These are phyloP conservation scores for Aspergillus ruber DNA, from an alignment of 2,329 filamentous ascomycete species.

Conservation along the genomic window DNA sequence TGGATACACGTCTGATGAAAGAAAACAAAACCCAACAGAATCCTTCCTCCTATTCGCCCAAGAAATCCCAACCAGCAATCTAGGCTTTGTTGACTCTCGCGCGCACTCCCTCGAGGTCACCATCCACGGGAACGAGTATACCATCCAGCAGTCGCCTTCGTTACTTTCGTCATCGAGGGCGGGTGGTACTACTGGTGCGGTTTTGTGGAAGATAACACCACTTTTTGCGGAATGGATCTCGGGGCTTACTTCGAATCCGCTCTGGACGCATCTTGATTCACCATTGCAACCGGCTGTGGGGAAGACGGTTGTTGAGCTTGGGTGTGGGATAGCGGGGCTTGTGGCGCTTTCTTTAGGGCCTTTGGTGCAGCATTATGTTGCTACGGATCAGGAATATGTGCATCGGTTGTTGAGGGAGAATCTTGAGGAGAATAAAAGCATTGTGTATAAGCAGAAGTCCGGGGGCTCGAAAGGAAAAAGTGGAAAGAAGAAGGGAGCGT, in stretches of 20 bases:
- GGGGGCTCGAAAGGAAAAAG: conserved; percentile 1
- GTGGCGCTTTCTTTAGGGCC: conserved; percentile 64
- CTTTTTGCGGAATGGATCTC: conserved; percentile 75
- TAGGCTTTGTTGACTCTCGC: conserved; percentile 77
- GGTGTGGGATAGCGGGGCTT: conserved; percentile 79
- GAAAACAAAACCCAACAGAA: conserved; percentile 49
- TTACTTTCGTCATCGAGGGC: conserved; percentile 70
- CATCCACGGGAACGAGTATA: conserved; percentile 63
- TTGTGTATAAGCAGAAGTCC: neutral
- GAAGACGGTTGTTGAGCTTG: conserved; percentile 67
- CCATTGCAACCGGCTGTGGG: conserved; percentile 49
- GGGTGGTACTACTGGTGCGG: conserved; percentile 69
- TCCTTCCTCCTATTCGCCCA: conserved; percentile 81
- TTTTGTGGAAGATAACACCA: conserved; percentile 88
- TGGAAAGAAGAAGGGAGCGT: conserved; percentile 6
- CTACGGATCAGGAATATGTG: conserved; percentile 87
- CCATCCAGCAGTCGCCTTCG: conserved; percentile 75
- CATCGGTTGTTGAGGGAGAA: conserved; percentile 71
- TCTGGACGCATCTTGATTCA: conserved; percentile 46
- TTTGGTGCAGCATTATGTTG: conserved; percentile 58
- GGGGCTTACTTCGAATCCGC: conserved; percentile 47
- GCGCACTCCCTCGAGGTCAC: conserved; percentile 60
- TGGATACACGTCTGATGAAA: neutral
- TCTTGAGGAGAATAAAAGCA: conserved; percentile 44
- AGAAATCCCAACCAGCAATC: conserved; percentile 63